Evolutionary conservation across 805 yeast species (phyloP), one percentile per base, ranked within the genome.

Genomic region (Suhomyces xylopsoci): DNA sequence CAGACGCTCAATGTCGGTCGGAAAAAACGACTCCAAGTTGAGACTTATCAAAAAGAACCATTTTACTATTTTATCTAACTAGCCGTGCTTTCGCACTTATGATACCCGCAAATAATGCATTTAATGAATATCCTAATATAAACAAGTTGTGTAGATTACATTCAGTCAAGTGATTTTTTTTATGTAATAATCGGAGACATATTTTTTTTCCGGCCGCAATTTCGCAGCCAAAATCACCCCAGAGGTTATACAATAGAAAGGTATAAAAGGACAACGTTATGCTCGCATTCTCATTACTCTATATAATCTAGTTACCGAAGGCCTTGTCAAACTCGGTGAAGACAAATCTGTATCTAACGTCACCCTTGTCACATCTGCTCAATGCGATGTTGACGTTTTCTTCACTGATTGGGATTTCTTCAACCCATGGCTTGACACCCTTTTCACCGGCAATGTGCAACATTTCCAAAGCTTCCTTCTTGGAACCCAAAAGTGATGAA

Each of bases 391-490:
- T 73, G 48, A 82, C 81, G 60, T 80, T 80, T 45, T 70, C 80
- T 58, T 75, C 84, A 50, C 72, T 68, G 58, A 85, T 76, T 25
- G 82, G 81, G 48, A 86, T 70, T 25, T 75, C 72, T 69, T 86
- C 90, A 49, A 81, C 77, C 86, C 88, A 84, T 20, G 89, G 83
- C 52, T 71, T 75, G 62, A 87, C 74, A 42, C 76, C 69, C 59
- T 84, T 76, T 59, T 83, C 77, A 19, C 80, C 81, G 19, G 91
- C 88, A 56, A 88, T 64, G 45, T 82, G 73, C 59, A 88, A 76
- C 83, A 88, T 80, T 58, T 84, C 87, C 45, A 75, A 64, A 60
- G 87, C 86, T 70, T 87, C 92, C 48, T 67, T 67, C 65, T 83
- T 82, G 46, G 86, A 78, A 45, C 84, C 94, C 66, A 80, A 72